phyloP scores from a whole-genome alignment of 164 flowering plant genomes.

The Hamamelis virginiana region DNA sequence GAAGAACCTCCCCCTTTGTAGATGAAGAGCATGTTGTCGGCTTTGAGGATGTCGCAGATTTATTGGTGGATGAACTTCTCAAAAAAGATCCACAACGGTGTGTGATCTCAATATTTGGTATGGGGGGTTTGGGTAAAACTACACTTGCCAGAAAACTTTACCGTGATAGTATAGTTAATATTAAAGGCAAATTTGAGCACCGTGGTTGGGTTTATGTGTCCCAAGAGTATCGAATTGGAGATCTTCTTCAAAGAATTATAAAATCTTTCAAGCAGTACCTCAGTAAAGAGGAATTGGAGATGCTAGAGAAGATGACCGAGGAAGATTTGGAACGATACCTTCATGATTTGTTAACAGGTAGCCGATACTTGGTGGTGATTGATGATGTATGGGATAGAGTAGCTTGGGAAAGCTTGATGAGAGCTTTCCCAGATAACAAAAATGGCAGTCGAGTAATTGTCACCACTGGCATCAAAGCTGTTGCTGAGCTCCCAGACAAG shows the following conservation, averaged over 20 bases:
- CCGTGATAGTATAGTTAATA: not conserved
- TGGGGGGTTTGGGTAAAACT: conserved; percentile 27
- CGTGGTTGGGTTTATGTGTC: conserved; percentile 22
- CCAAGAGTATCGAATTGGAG: conserved; percentile 2
- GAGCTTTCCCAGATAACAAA: conserved; percentile 7
- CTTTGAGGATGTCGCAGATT: not conserved
- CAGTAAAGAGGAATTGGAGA: not conserved
- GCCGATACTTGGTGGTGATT: conserved; percentile 22
- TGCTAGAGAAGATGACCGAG: not conserved
- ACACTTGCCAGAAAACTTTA: conserved; percentile 21
- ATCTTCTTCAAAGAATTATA: conserved; percentile 2
- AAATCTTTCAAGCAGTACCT: not conserved
- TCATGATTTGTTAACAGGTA: not conserved
- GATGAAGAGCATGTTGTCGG: conserved; percentile 20
- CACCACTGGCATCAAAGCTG: conserved; percentile 19
- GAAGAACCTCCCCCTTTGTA: conserved; percentile 13
- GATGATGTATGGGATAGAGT: conserved; percentile 17
- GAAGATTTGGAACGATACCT: conserved; percentile 2
- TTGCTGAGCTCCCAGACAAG: conserved; percentile 4
- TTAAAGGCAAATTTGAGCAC: conserved; percentile 3
- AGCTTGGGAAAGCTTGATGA: conserved; percentile 11
- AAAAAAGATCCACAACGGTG: not conserved
- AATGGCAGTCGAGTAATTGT: conserved; percentile 18
- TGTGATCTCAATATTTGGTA: conserved; percentile 21
- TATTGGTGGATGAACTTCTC: conserved; percentile 3